These are phyloP conservation scores for Xylariomycetidae sp. DNA, from an alignment of 2,329 filamentous ascomycete genomes.

Conservation along the genomic window DNA sequence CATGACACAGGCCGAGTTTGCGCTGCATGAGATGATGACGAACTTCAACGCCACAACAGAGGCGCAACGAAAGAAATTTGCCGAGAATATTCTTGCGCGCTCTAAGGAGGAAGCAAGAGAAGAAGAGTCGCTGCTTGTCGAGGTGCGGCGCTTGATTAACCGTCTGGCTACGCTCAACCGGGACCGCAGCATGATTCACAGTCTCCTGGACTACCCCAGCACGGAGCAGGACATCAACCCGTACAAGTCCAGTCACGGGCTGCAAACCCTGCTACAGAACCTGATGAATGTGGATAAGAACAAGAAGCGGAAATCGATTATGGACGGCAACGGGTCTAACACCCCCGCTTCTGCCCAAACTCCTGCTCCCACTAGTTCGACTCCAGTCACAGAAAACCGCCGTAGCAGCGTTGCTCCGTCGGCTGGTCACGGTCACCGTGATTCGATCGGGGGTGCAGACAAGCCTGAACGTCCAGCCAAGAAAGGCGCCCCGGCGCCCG, in stretches of 20 bases:
- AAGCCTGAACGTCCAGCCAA: slow-evolving; percentile 37
- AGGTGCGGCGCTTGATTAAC: slow-evolving; percentile 86
- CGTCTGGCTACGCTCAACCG: slow-evolving; percentile 81
- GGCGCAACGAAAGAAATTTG: slow-evolving; percentile 75
- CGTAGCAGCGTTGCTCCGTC: slow-evolving; percentile 50
- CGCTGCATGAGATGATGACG: slow-evolving; percentile 74
- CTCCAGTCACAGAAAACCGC: slow-evolving; percentile 36
- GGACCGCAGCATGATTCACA: slow-evolving; percentile 81
- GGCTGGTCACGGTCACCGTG: slow-evolving; percentile 32
- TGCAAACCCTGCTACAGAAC: slow-evolving; percentile 75
- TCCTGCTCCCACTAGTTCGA: slow-evolving; percentile 24
- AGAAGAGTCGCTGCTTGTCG: slow-evolving; percentile 81
- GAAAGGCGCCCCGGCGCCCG: slow-evolving; percentile 44
- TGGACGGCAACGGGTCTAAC: slow-evolving; percentile 51
- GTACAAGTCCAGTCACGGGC: slow-evolving; percentile 75
- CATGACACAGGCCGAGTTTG: slow-evolving; percentile 84
- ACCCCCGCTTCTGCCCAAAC: slow-evolving; percentile 34
- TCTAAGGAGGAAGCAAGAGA: slow-evolving; percentile 85
- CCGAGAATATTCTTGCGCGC: slow-evolving; percentile 69
- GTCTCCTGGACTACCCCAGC: slow-evolving; percentile 75
- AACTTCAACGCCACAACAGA: slow-evolving; percentile 82
- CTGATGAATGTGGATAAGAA: slow-evolving; percentile 78
- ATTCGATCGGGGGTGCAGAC: slow-evolving; percentile 38
- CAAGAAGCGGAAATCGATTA: slow-evolving; percentile 73
- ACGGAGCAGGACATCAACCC: slow-evolving; percentile 63